Percentiles rank a stretch among this genome's conserved stretches.
phyloP scores from a whole-genome alignment of 805 yeast species.

The Wickerhamomyces pijperi region DNA sequence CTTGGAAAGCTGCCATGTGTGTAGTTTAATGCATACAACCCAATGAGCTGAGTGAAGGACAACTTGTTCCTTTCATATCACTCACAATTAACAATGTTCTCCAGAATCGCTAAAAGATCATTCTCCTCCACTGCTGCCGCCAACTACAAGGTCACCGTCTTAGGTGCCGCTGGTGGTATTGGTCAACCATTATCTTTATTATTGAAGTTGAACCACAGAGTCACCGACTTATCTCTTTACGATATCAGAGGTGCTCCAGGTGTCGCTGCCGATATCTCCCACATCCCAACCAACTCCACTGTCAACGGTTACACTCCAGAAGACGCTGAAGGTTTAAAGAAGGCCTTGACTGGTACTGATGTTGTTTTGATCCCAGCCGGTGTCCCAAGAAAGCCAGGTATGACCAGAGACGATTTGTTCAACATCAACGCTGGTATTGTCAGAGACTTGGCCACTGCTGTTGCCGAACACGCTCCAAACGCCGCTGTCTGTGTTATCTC shows the following conservation, averaged over 20 bases:
- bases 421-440: constrained; percentile 94
- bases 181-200: constrained; percentile 83
- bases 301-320: constrained; percentile 87
- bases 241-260: constrained; percentile 92
- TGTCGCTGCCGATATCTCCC: constrained; percentile 93
- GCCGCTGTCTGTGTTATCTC: constrained; percentile 78
- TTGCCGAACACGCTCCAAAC: constrained; percentile 73
- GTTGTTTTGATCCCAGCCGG: constrained; percentile 94
- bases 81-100: constrained; percentile 31
- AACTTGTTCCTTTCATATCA: not conserved
- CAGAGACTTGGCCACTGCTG: constrained; percentile 80
- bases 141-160: constrained; percentile 70
- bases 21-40: no score
- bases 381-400: constrained; percentile 97
- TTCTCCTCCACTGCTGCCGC: constrained; percentile 58
- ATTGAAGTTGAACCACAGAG: constrained; percentile 80
- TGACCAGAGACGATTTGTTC: constrained; percentile 96
- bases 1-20: no score
- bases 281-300: constrained; percentile 83
- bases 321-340: constrained; percentile 55
- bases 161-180: constrained; percentile 90
- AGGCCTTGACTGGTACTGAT: constrained; percentile 61
- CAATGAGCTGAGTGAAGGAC: no score
- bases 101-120: constrained; percentile 45
- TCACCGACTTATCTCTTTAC: constrained; percentile 75